These are phyloP conservation scores for Claviceps maximensis DNA, from an alignment of 2,329 filamentous ascomycete genomes.

Conservation along the genomic window DNA sequence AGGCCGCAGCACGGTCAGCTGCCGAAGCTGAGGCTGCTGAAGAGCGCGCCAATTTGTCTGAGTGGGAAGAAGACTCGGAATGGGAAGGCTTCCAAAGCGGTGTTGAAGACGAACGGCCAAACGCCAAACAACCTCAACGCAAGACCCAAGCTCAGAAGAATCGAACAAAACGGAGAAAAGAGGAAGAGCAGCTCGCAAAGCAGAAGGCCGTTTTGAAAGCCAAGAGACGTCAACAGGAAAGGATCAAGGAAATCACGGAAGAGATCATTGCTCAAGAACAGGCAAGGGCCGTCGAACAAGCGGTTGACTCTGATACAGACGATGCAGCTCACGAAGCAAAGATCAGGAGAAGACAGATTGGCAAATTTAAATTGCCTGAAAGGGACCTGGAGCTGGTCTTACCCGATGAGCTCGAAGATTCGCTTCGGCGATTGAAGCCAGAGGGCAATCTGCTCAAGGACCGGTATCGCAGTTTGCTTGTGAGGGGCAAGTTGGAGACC, in stretches of 20 bases:
- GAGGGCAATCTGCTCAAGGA: conserved; percentile 94
- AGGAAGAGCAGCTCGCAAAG: conserved; percentile 63
- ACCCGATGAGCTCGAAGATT: conserved; percentile 71
- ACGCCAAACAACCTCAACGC: conserved; percentile 57
- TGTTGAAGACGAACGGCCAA: conserved; percentile 50
- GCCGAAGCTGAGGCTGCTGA: conserved; percentile 65
- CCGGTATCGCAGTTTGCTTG: conserved; percentile 74
- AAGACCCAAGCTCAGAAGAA: conserved; percentile 84
- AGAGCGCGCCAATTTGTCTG: conserved; percentile 48
- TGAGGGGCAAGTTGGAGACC: conserved; percentile 80
- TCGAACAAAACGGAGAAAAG: conserved; percentile 76
- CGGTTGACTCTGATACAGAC: conserved; percentile 33
- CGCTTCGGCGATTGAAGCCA: conserved; percentile 70
- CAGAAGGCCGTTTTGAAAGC: conserved; percentile 65
- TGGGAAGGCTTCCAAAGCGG: conserved; percentile 88
- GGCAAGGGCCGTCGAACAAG: conserved; percentile 28
- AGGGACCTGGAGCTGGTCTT: conserved; percentile 70
- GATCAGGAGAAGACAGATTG: conserved; percentile 60
- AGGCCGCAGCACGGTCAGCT: conserved; percentile 55
- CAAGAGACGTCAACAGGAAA: conserved; percentile 56
- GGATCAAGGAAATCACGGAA: conserved; percentile 57
- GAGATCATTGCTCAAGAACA: conserved; percentile 47
- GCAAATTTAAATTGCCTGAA: conserved; percentile 61
- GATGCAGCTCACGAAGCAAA: conserved; percentile 47
- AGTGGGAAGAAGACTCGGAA: conserved; percentile 77